These are phyloP conservation scores for Thraustotheca clavata DNA, from an alignment of 352 stramenopile species.

Conservation along the genomic window DNA sequence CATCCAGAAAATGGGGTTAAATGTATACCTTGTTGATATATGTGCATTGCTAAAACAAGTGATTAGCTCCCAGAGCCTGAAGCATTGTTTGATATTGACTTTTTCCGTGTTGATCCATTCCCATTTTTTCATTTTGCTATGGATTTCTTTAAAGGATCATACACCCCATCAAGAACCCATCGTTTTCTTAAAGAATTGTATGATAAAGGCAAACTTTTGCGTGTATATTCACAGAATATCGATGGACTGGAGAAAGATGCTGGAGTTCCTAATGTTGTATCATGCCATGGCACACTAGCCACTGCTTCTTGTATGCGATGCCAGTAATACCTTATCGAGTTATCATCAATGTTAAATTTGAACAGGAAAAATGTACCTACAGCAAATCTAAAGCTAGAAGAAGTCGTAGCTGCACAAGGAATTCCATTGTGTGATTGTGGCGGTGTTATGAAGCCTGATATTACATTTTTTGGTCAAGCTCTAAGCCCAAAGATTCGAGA, in stretches of 20 bases:
- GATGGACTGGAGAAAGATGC: conserved; percentile 92
- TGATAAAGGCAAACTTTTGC: conserved; percentile 86
- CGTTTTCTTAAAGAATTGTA: conserved; percentile 90
- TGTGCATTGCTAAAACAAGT: conserved; percentile 31
- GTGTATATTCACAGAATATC: conserved; percentile 98
- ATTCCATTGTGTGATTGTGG: conserved; percentile 78
- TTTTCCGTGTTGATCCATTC: conserved; percentile 91
- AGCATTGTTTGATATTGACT: conserved; percentile 98
- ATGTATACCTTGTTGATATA: background rate
- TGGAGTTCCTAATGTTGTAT: conserved; percentile 88
- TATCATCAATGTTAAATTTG: background rate
- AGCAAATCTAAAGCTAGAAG: conserved; percentile 36
- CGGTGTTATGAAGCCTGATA: conserved; percentile 94
- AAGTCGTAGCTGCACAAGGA: conserved; percentile 66
- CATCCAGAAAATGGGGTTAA: conserved; percentile 63
- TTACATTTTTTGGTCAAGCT: conserved; percentile 97
- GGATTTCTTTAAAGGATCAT: conserved; percentile 50
- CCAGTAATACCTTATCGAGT: conserved; percentile 21
- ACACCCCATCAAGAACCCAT: conserved; percentile 90
- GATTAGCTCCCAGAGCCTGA: conserved; percentile 90
- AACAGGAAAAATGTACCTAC: conserved; percentile 33
- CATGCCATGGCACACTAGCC: conserved; percentile 91
- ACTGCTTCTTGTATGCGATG: conserved; percentile 89
- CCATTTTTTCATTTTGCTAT: conserved; percentile 96
- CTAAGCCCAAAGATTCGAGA: conserved; percentile 83